Evolutionary conservation across 1,284 basidiomycete species (phyloP), one percentile per base, ranked within the genome.

Genomic region (Boletus hoseneyae): DNA sequence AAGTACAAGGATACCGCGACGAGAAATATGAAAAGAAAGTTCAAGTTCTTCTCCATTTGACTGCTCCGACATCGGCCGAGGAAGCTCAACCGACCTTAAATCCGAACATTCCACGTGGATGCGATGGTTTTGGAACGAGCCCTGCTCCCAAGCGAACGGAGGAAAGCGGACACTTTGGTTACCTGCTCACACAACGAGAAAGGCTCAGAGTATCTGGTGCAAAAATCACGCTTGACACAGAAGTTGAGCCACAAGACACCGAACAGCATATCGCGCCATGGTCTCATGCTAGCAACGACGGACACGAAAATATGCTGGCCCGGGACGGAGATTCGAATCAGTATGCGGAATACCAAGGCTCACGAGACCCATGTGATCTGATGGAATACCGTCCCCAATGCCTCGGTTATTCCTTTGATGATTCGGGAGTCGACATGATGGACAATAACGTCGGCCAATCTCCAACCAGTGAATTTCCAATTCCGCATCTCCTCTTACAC

Each of bases 101-200:
- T 23, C 44, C 51, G 47, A 51, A 19, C 11, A 11, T n/a, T 37
- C 48, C 61, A 50, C 52, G 49, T 47, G 51, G 51, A 33, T 65
- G 65, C 45, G 49, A 52, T 45, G 52, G 41, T 36, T 47, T 68
- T 32, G 63, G 63, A 43, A 48, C 29, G 30, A 68, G 60, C n/a
- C 67, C 66, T 37, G 21, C 37, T 40, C 55, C 39, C 12, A 50
- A 48, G 41, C 55, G 53, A 41, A 13, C 10, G 11, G 48, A 50
- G 18, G 55, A 52, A 45, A 58, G 32, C 16, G 35, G 19, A 19
- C 49, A 44, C 2, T 5, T 57, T 5, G 64, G 57, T 4, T 61
- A 60, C 23, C 25, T 65, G 13, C 53, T 65, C 46, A 68, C 64
- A 16, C 58, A 43, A 1, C 53, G 55, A 42, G 63, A 65, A 44